Evolutionary conservation across 2,329 filamentous ascomycete species (phyloP), one percentile per base, ranked within the genome.

Genomic region (Fusarium nurragi): DNA sequence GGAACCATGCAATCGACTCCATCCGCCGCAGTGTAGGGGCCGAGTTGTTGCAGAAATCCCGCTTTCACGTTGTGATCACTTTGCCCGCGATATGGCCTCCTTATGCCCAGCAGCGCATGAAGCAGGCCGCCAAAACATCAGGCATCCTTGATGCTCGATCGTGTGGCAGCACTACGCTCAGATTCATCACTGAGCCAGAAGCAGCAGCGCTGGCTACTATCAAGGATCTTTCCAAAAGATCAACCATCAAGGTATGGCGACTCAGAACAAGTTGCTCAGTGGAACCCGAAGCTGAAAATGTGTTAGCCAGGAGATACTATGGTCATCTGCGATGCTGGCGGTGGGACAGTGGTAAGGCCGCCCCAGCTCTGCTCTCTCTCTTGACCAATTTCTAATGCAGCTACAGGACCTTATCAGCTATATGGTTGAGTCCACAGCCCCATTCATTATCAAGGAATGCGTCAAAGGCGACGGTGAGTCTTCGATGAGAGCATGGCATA

Each of bases 1-100:
- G 78, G 78, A 39, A 69, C 0, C 74, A 78, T 38, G 51, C 53
- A 1, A 40, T 75, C 0, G 51, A 70, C 0, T 60, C 57, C 1
- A 76, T 81, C 4, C 57, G 38, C 5, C 37, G 55, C 7, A 54
- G 64, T 2, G 16, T 70, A 1, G 75, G 10, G 34, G 66, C 0
- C 1, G 58, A 3, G 13, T 38, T 1, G 36, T 72, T 4, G 2
- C 76, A 0, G 34, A 71, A 0, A 48, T 55, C 10, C 63, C 69
- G 30, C 0, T 75, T 82, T 7, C 68, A 77, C 2, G 66, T 83
- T 1, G 72, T 81, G 4, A 58, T 81, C 1, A 83, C 81, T 0
- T 25, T 83, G 0, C 81, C 81, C 0, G 80, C 80, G 0, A 81
- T 83, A 6, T 83, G 81, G 80, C 77, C 77, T 0, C 65, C 73